Conservation (phyloP, 2,329 filamentous ascomycete genomes). For the Podosphaera xanthii region DNA sequence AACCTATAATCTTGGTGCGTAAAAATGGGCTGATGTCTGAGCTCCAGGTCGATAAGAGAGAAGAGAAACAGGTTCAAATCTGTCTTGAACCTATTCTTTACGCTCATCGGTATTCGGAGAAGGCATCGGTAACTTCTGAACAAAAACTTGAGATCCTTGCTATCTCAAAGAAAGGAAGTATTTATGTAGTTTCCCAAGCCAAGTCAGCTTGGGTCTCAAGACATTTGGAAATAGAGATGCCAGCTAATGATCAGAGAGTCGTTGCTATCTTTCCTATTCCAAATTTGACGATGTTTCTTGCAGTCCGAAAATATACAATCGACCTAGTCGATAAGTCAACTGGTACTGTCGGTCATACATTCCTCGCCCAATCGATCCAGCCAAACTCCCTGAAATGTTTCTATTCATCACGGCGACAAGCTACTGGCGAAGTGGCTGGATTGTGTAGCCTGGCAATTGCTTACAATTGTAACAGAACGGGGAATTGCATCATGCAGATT, state of each 20-base stretch:
- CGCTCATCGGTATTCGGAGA: slow-evolving; percentile 18
- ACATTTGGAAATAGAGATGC: slow-evolving; percentile 20
- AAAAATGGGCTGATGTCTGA: slow-evolving; percentile 41
- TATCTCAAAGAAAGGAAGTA: slow-evolving; percentile 25
- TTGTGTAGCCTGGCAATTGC: slow-evolving; percentile 40
- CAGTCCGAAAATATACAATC: slow-evolving; percentile 31
- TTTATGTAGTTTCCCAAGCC: slow-evolving; percentile 24
- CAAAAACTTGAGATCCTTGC: slow-evolving; percentile 21
- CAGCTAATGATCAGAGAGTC: slow-evolving; percentile 21
- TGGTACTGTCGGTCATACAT: slow-evolving; percentile 34
- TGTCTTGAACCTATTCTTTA: slow-evolving; percentile 27
- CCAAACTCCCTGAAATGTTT: slow-evolving; percentile 36
- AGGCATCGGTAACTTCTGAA: slow-evolving; percentile 9
- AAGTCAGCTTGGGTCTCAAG: slow-evolving; percentile 26
- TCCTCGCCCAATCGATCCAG: slow-evolving; percentile 33
- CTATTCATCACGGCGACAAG: slow-evolving; percentile 27
- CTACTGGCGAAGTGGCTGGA: slow-evolving; percentile 30
- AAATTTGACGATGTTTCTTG: slow-evolving; percentile 33
- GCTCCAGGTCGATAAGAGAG: slow-evolving; percentile 23
- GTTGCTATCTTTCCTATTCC: slow-evolving; percentile 36
- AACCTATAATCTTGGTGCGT: slow-evolving; percentile 35
- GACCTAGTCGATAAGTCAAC: slow-evolving; percentile 37
- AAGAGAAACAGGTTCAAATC: slow-evolving; percentile 23
- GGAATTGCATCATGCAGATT: slow-evolving; percentile 40
- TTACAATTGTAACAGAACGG: slow-evolving; percentile 35